A percentile compares a stretch with the other conserved stretches of the same genome.
Evolutionary conservation across 495 filamentous ascomycete genomes (phyloP).

Genomic region (Aspergillus sclerotiicarbonarius): DNA sequence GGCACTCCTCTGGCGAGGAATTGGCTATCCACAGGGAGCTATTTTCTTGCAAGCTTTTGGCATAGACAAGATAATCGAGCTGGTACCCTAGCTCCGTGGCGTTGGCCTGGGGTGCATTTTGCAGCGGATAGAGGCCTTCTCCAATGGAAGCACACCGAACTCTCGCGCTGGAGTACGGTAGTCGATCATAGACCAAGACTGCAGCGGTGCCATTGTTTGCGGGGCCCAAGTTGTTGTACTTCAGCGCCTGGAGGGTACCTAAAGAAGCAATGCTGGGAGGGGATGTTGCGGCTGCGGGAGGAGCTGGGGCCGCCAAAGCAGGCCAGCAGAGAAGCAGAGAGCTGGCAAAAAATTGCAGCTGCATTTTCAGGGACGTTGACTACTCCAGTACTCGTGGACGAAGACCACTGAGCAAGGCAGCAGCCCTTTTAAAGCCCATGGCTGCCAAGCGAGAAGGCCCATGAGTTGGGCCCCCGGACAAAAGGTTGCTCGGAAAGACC

Average conservation of each 20-base stretch:
- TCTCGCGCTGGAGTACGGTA: slow-evolving; percentile 15
- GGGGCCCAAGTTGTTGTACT: slow-evolving; percentile 32
- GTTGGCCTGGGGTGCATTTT: slow-evolving; percentile 7
- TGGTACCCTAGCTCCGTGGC: slow-evolving; percentile 27
- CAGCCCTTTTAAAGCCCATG: not conserved
- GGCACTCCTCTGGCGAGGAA: slow-evolving; percentile 5
- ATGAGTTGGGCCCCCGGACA: not conserved
- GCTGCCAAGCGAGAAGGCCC: not conserved
- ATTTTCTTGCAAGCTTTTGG: slow-evolving; percentile 13
- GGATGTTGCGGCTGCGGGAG: not conserved
- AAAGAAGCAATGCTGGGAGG: slow-evolving; percentile 14
- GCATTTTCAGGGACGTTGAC: slow-evolving; percentile 6
- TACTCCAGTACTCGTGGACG: not conserved
- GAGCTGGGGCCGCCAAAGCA: slow-evolving; percentile 16
- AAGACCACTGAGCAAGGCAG: not conserved
- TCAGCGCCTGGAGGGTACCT: slow-evolving; percentile 23
- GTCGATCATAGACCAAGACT: slow-evolving; percentile 20
- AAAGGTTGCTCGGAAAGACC: slow-evolving; percentile 1
- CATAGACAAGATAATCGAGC: slow-evolving; percentile 27
- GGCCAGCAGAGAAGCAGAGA: slow-evolving; percentile 13
- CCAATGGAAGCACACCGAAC: slow-evolving; percentile 25
- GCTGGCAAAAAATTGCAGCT: slow-evolving; percentile 9
- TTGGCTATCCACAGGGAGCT: slow-evolving; percentile 22
- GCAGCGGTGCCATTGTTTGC: slow-evolving; percentile 32
- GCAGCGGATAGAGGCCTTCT: slow-evolving; percentile 22